Conservation (phyloP, 148 eudicot species). For the Nepenthes mirabilis region DNA sequence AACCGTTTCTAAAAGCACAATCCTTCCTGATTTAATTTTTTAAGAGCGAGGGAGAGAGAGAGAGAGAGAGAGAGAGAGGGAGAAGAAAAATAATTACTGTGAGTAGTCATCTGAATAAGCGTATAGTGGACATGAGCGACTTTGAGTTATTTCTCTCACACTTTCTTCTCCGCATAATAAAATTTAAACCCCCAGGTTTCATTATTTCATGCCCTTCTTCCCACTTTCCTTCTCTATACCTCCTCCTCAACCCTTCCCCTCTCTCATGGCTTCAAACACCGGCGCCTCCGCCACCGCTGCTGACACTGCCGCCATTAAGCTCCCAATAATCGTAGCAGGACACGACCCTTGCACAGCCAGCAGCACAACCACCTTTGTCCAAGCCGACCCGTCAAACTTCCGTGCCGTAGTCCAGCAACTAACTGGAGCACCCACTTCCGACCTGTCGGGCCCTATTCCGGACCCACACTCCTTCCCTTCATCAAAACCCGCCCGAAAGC, state of each 20-base stretch:
- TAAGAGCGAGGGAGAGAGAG: too few relatives aligned
- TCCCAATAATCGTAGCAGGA: neutral
- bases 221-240: neutral
- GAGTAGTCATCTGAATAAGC: too few relatives aligned
- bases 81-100: too few relatives aligned
- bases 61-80: too few relatives aligned
- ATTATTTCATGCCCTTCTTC: neutral
- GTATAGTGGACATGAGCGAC: too few relatives aligned
- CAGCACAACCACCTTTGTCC: slow-evolving; percentile 31
- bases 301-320: neutral
- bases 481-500: too few relatives aligned
- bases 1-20: too few relatives aligned
- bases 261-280: neutral
- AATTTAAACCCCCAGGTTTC: neutral
- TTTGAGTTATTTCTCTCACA: too few relatives aligned
- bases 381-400: slow-evolving; percentile 47
- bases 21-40: too few relatives aligned
- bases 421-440: slow-evolving; percentile 19
- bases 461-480: neutral
- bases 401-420: slow-evolving; percentile 37
- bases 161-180: too few relatives aligned
- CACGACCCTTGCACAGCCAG: neutral
- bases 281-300: neutral
- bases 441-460: neutral
- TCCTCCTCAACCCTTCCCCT: neutral